Evolutionary conservation across 495 filamentous ascomycete genomes (phyloP), one percentile per base, ranked within the genome.

Genomic region (Clohesyomyces aquaticus): DNA sequence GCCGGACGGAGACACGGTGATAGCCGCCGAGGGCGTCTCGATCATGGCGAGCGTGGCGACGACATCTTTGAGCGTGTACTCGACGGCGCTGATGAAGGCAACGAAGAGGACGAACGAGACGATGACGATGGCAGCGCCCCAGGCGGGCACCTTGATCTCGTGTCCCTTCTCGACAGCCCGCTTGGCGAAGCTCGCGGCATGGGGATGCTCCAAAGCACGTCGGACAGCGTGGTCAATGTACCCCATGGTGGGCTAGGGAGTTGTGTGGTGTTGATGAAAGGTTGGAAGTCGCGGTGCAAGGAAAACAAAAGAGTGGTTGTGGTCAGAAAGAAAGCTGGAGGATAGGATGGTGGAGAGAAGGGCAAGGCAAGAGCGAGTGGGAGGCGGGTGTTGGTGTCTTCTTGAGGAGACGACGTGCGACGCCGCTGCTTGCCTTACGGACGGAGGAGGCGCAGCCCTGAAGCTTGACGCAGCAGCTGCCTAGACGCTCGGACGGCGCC

Each of bases 21-120:
- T 78, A 53, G 83, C 78, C 11, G 84, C 80, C 61, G 83, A 82
- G 29, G 86, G 78, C 52, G 80, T 80, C 73, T 90, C 87, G 61
- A 90, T 74, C 59, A 82, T 81, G 49, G 85, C 80, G 18, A 90
- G 77, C 10, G 83, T 84, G 4, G 81, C 76, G 18, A 89, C 76
- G 22, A 89, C 79, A 35, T 78, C 63, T 35, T 80, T 80, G 61
- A 87, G 81, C 25, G 83, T 84, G 73, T 89, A 89, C 51, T 79
- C 74, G 19, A 69, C 69, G 25, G 73, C 69, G 22, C 63, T 55
- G 23, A 73, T 11, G 25, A 72, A 25, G 47, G 71, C 4, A 27
- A 65, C 25, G 56, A 71, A 62, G 23, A 70, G 14, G 51, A 72
- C 29, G 41, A 55, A 55, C 35, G 70, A 71, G 41, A 65, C 35